phyloP scores from a whole-genome alignment of 2,329 filamentous ascomycete species.

The Claviceps sp. region DNA sequence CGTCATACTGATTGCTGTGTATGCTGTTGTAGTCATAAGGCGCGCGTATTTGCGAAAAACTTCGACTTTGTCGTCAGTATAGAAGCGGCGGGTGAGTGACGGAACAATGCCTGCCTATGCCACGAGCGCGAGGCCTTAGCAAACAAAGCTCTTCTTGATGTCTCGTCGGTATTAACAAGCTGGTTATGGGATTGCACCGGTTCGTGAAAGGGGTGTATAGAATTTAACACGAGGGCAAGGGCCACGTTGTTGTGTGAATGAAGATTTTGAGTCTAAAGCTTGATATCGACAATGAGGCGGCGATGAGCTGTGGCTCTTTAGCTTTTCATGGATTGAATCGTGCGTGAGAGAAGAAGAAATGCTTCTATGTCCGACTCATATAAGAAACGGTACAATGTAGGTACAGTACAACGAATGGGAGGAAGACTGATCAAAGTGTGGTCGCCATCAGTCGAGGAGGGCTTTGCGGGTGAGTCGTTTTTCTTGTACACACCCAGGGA shows the following conservation, averaged over 20 bases:
- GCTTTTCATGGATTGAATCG: constrained; percentile 3
- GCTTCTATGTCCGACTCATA: constrained; percentile 4
- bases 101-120: neutral
- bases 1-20: constrained; percentile 46
- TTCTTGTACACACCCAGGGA: constrained; percentile 29
- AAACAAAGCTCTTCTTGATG: neutral
- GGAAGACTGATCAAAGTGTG: constrained; percentile 1
- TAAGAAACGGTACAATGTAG: neutral
- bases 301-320: constrained; percentile 2
- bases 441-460: constrained; percentile 9
- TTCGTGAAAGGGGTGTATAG: neutral
- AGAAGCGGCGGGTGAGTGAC: neutral
- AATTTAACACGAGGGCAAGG: neutral
- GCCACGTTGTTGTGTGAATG: neutral
- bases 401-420: neutral
- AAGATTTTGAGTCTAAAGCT: neutral
- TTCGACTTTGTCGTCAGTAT: neutral
- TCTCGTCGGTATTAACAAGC: neutral
- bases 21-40: constrained; percentile 46
- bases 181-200: no score
- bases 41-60: constrained; percentile 25
- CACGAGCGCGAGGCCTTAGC: neutral
- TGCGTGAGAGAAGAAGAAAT: neutral
- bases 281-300: neutral
- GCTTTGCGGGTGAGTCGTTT: constrained; percentile 30